Conservation (phyloP, 164 flowering plant species). For the Liquidambar formosana region DNA sequence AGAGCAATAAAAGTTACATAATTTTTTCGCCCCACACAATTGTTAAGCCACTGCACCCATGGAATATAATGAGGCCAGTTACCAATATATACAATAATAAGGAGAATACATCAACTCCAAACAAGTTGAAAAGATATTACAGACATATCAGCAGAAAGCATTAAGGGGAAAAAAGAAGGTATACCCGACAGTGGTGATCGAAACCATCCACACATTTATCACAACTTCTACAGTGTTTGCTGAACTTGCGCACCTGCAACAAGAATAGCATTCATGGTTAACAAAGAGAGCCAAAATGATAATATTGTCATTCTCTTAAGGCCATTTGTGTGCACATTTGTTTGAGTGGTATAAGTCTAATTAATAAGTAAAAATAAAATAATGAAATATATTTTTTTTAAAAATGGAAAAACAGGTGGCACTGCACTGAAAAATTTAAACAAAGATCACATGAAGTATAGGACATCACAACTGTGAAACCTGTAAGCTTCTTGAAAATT, state of each 20-base stretch:
- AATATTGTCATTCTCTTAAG: neutral
- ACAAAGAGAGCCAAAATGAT: slow-evolving; percentile 6
- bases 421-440: neutral
- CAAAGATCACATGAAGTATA: too few relatives aligned
- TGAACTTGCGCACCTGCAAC: slow-evolving; percentile 85
- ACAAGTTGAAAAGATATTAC: slow-evolving; percentile 3
- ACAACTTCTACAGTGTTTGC: slow-evolving; percentile 98
- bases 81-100: neutral
- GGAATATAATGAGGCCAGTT: slow-evolving; percentile 6
- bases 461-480: neutral
- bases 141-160: neutral
- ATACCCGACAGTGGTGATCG: slow-evolving; percentile 98
- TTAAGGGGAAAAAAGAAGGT: neutral
- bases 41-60: slow-evolving; percentile 89
- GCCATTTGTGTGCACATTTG: neutral
- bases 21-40: slow-evolving; percentile 93
- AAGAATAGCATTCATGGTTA: neutral
- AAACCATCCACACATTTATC: slow-evolving; percentile 99
- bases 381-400: too few relatives aligned
- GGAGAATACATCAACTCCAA: neutral
- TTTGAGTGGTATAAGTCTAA: neutral
- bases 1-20: slow-evolving; percentile 80
- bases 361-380: too few relatives aligned
- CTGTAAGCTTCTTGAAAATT: neutral
- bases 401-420: too few relatives aligned